Percentiles rank a stretch among this genome's conserved stretches.
phyloP scores from a whole-genome alignment of 1,284 basidiomycete genomes.

The Porogramme epimiltina region DNA sequence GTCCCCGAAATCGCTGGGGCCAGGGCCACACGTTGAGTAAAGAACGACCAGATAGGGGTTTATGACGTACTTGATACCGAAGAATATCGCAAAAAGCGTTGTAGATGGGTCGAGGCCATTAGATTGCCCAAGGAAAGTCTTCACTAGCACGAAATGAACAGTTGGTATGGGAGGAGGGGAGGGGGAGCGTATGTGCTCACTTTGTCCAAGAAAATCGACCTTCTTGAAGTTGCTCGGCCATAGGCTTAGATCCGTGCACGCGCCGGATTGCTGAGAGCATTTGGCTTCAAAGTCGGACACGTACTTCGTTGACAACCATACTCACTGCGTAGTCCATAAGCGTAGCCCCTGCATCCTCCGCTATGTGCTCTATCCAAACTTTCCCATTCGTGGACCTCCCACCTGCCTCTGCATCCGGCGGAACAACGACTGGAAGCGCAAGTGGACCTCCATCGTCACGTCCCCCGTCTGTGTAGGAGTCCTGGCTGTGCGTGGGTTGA shows the following conservation, averaged over 20 bases:
- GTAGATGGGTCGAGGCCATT: constrained; percentile 33
- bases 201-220: constrained; percentile 39
- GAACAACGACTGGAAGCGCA: constrained; percentile 32
- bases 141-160: constrained; percentile 22
- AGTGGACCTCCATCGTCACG: constrained; percentile 34
- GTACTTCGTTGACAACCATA: not conserved
- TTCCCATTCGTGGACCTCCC: constrained; percentile 38
- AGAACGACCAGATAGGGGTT: not conserved
- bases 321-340: constrained; percentile 48
- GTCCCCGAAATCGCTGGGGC: constrained; percentile 32
- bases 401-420: constrained; percentile 33
- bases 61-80: constrained; percentile 37
- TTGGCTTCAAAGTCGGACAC: too few species aligned
- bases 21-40: too few species aligned
- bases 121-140: constrained; percentile 32
- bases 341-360: constrained; percentile 32
- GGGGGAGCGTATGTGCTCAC: constrained; percentile 27
- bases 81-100: constrained; percentile 39
- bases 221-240: constrained; percentile 31
- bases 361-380: constrained; percentile 38
- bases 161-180: too few species aligned
- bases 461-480: constrained; percentile 39
- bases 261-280: constrained; percentile 33
- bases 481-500: constrained; percentile 17
- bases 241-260: constrained; percentile 36